Evolutionary conservation across 1,284 basidiomycete species (phyloP), one percentile per base, ranked within the genome.

Genomic region (Caloboletus inedulis): DNA sequence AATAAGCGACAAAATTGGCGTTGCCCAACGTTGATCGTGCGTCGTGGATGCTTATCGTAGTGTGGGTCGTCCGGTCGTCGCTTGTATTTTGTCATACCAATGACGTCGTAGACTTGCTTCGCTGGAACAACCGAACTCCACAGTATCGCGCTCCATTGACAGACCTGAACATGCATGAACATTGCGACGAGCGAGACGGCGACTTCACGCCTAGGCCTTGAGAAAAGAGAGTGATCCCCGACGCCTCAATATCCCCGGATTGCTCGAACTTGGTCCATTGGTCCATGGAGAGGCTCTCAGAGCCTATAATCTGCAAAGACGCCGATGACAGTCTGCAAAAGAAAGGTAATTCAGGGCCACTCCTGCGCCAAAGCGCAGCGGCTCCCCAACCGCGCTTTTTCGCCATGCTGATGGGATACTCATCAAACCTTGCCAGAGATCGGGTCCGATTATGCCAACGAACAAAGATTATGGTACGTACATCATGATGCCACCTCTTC

Each of bases 401-500:
- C 27, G 6, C 27, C 8, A 9, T 29, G 8, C 8, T 6, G 25
- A 27, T 27, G 27, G 27, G 8, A 8, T 39, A 21, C 7, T 49
- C 4, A 8, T 21, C 27, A 42, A 50, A 35, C 46, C 42, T 43
- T 46, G 56, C 10, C 16, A n/a, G 39, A 34, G 34, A 48, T 46
- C 46, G 27, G 18, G 29, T 37, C 39, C 37, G 33, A 55, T 54
- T 43, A 46, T 41, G 44, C 54, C 43, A 51, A 51, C 25, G 40
- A 52, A 43, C n/a, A 31, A 33, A 23, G 31, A 50, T 25, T 50
- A 50, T 33, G 9, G 8, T 35, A n/a, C 45, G 21, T 42, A 60
- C 48, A 55, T 39, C n/a, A n/a, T n/a, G n/a, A n/a, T n/a, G 48
- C 14, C n/a, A 3, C 42, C 40, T 23, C 21, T 7, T 30, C 9